These are phyloP conservation scores for Sugiyamaella mastotermitis DNA, from an alignment of 805 yeast genomes.

Conservation along the genomic window DNA sequence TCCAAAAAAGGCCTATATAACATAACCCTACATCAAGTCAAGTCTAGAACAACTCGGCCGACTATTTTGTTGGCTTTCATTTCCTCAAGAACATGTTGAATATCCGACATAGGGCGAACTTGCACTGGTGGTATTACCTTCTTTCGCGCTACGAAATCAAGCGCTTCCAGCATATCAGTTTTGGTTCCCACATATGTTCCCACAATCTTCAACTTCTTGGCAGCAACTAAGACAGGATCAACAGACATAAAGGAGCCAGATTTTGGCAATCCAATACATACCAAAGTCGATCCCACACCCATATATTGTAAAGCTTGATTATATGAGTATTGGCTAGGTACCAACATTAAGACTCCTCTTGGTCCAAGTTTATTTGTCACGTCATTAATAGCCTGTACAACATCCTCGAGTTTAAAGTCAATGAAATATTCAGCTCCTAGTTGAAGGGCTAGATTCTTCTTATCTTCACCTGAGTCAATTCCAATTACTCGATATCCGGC, in stretches of 20 bases:
- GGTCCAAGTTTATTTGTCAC: not conserved
- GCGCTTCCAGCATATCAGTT: conserved; percentile 21
- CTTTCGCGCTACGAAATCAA: conserved; percentile 20
- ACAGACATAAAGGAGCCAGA: conserved; percentile 4
- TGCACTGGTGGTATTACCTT: conserved; percentile 15
- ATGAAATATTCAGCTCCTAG: conserved; percentile 2
- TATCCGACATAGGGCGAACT: conserved; percentile 12
- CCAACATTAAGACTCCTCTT: not conserved
- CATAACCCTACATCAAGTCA: conserved; percentile 1
- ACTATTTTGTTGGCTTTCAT: conserved; percentile 17
- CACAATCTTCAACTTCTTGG: conserved; percentile 12
- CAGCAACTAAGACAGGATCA: conserved; percentile 14
- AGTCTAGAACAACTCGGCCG: conserved; percentile 25
- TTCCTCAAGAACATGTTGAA: conserved; percentile 14
- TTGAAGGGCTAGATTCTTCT: not conserved
- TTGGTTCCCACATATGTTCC: conserved; percentile 25
- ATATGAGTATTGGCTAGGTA: not conserved
- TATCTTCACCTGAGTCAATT: not conserved
- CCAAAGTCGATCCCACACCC: not conserved
- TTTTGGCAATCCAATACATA: conserved; percentile 2
- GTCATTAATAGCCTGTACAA: not conserved
- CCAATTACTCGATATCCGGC: not conserved
- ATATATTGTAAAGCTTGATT: conserved; percentile 2
- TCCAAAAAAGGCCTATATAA: no score
- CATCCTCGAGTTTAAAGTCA: conserved; percentile 2